phyloP scores from a whole-genome alignment of 441 rosid species.

The Croton setiger region DNA sequence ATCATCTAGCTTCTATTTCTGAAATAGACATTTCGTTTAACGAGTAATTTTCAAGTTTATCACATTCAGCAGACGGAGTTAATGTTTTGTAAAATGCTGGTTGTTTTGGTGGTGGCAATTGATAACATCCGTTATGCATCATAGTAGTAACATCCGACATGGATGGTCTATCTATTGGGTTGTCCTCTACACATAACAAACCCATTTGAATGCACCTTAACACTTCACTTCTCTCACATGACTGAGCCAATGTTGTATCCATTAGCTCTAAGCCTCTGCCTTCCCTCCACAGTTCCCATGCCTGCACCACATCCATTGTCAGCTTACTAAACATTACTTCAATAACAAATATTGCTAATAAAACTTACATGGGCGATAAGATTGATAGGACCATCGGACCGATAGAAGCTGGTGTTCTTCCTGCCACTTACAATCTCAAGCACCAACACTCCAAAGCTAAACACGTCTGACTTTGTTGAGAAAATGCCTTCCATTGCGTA shows the following conservation, averaged over 20 bases:
- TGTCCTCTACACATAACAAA: constrained; percentile 7
- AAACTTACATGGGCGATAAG: constrained; percentile 7
- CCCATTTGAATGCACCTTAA: constrained; percentile 7
- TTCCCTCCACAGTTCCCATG: constrained; percentile 8
- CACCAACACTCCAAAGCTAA: constrained; percentile 8
- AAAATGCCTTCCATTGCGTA: constrained; percentile 6
- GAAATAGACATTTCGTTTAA: not conserved
- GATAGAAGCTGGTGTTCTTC: constrained; percentile 2
- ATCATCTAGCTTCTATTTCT: not conserved
- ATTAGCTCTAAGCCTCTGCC: not conserved
- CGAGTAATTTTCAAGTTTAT: not conserved
- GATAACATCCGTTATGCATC: not conserved
- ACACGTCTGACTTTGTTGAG: constrained; percentile 9
- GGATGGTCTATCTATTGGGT: not conserved
- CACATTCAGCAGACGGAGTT: not conserved
- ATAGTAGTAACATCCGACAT: not conserved
- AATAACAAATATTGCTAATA: not conserved
- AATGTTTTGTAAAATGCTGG: not conserved
- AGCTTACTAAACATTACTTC: no score
- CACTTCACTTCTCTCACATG: not conserved
- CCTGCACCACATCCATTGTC: not conserved
- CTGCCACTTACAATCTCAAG: constrained; percentile 11
- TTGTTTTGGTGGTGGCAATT: not conserved
- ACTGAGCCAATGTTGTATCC: constrained; percentile 1
- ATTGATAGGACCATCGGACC: not conserved